Conservation (phyloP, 2,329 filamentous ascomycete species). For the Paecilomyces niveus region DNA sequence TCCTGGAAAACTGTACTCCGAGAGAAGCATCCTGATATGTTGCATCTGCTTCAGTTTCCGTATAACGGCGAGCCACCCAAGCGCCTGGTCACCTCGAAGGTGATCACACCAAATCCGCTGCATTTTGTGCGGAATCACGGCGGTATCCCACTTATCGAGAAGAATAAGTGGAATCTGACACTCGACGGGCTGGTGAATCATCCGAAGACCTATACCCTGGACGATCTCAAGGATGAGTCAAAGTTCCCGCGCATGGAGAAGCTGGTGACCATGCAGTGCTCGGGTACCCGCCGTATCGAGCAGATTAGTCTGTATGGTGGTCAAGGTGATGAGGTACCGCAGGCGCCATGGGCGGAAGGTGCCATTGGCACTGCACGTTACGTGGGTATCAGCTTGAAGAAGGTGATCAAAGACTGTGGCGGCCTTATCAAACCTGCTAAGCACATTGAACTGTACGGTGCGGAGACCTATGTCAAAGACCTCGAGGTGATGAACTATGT, state of each 20-base stretch:
- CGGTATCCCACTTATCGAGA: constrained; percentile 60
- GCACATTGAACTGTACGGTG: constrained; percentile 62
- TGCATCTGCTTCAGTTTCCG: constrained; percentile 56
- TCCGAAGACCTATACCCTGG: constrained; percentile 50
- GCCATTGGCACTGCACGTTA: constrained; percentile 61
- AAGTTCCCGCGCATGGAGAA: constrained; percentile 55
- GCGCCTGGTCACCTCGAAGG: constrained; percentile 47
- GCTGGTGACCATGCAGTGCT: constrained; percentile 59
- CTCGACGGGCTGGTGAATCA: constrained; percentile 57
- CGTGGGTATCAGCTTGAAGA: constrained; percentile 59
- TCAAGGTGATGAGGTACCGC: constrained; percentile 55
- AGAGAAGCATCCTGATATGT: constrained; percentile 55
- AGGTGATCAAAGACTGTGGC: constrained; percentile 63
- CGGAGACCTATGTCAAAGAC: constrained; percentile 68
- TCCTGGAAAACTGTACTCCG: constrained; percentile 50
- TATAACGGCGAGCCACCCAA: constrained; percentile 60
- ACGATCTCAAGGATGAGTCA: constrained; percentile 54
- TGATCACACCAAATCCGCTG: constrained; percentile 54
- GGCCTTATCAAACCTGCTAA: constrained; percentile 50
- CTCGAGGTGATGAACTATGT: constrained; percentile 59
- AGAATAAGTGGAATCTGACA: constrained; percentile 46
- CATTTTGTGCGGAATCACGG: constrained; percentile 68
- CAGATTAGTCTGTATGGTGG: constrained; percentile 60
- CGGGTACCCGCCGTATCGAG: constrained; percentile 61
- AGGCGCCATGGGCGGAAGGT: constrained; percentile 53